Base-by-base conservation (phyloP, 2,329 filamentous ascomycete species). In the Aspergillus awamori region DNA sequence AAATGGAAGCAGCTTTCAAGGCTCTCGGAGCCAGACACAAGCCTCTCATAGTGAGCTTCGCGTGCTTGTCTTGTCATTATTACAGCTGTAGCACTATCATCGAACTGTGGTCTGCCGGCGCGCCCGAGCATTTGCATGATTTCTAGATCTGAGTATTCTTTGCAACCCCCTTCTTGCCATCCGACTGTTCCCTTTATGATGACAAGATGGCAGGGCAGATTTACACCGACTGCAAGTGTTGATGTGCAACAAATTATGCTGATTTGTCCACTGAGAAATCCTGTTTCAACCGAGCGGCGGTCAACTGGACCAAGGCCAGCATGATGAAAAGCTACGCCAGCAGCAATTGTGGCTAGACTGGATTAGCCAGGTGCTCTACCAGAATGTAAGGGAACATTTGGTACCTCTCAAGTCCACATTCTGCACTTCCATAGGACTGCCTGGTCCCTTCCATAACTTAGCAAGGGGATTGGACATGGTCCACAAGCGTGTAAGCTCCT, bases 101-200 rank as follows among this genome's bases (percentile, higher is more conserved):
- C 92, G 64, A 93, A 96, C 70, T 96, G 92, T 5, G 92, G 92
- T 20, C 92, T 83, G 1, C 92, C 92, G 54, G 92, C 92, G 64
- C 92, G 87, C 6, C 92, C 92, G 53, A 96, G 84, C 92, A 96
- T 96, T 69, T 96, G 92, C 89, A 94, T 94, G 63, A 94, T 84
- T 67, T 96, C 92, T 5, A 96, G 80, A 71, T 95, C 91, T 0
- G 90, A 87, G 66, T 92, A 93, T 72, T 95, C 91, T 58, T 87
- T 84, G 39, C 85, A 82, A 6, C 82, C 76, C 33, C 77, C 81
- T 59, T 87, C 84, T 59, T 86, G 84, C 75, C 87, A 93, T 0
- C 83, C 81, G 3, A 87, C 83, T 0, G 92, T 96, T 22, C 91
- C 90, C 73, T 96, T 96, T 58, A 96, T 84, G 8, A 96, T 87